These are phyloP conservation scores for Euclidium syriacum DNA, from an alignment of 345 rosid species.

Conservation along the genomic window DNA sequence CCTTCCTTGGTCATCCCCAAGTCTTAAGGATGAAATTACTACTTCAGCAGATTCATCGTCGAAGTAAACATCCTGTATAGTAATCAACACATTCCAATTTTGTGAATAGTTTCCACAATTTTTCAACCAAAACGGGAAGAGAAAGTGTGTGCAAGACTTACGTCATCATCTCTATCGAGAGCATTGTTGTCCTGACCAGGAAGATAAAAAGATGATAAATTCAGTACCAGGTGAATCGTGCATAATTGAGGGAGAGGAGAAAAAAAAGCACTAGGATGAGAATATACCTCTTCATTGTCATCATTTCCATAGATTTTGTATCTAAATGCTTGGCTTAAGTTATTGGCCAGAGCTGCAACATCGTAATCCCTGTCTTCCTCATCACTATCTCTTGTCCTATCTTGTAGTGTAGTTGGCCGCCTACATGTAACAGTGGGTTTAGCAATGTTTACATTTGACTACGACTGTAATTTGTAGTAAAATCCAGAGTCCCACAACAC, in stretches of 20 bases:
- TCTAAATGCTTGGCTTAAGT: constrained; percentile 87
- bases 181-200: constrained; percentile 61
- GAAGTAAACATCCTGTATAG: constrained; percentile 85
- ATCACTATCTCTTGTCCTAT: constrained; percentile 93
- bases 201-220: constrained; percentile 7
- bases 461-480: background rate
- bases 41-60: constrained; percentile 99
- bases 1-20: constrained; percentile 99
- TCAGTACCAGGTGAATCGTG: background rate
- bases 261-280: background rate
- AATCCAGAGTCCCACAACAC: background rate
- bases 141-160: constrained; percentile 23
- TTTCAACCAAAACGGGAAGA: background rate
- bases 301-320: constrained; percentile 87
- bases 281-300: constrained; percentile 79
- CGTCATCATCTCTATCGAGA: constrained; percentile 92
- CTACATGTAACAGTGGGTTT: constrained; percentile 38
- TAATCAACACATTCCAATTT: constrained; percentile 7
- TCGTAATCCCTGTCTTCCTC: constrained; percentile 96
- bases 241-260: background rate
- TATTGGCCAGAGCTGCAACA: constrained; percentile 93
- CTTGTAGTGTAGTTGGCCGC: constrained; percentile 95
- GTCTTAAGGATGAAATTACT: constrained; percentile 91
- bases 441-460: constrained; percentile 12
- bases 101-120: background rate